phyloP scores from a whole-genome alignment of 768 basidiomycete species.

The Podaxis carcinomalis region DNA sequence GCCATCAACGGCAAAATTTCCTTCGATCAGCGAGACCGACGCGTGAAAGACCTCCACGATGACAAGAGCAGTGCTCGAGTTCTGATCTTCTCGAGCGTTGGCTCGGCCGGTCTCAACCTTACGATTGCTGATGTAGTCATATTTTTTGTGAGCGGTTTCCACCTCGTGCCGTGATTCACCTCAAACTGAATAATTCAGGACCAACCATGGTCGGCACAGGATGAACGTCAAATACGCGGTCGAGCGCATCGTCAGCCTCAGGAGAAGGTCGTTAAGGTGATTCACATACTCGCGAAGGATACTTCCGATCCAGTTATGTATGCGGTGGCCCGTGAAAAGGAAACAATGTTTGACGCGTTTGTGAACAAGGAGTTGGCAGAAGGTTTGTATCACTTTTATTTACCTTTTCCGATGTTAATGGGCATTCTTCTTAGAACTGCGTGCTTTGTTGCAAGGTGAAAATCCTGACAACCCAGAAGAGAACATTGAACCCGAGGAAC shows the following conservation, averaged over 20 bases:
- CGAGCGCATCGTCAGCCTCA: neutral
- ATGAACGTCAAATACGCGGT: neutral
- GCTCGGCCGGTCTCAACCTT: neutral
- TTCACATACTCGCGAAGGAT: neutral
- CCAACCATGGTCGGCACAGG: no score
- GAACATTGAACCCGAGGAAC: neutral
- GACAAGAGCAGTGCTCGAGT: neutral
- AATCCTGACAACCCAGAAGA: neutral
- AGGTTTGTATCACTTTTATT: neutral
- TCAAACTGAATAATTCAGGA: no score
- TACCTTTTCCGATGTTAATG: neutral
- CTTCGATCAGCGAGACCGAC: neutral
- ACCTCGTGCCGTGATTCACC: no score
- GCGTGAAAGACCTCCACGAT: neutral
- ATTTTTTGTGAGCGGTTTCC: no score
- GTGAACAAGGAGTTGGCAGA: neutral
- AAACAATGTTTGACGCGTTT: no score
- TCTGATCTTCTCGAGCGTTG: neutral
- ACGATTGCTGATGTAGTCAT: no score
- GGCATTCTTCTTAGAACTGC: neutral
- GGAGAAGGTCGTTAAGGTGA: neutral
- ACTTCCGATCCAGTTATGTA: neutral
- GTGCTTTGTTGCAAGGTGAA: neutral
- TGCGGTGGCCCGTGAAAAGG: no score
- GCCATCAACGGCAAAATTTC: neutral